Percentiles rank a stretch among this genome's conserved stretches.
Conservation (phyloP, 306 rosid species). For the Gleditsia sinensis region DNA sequence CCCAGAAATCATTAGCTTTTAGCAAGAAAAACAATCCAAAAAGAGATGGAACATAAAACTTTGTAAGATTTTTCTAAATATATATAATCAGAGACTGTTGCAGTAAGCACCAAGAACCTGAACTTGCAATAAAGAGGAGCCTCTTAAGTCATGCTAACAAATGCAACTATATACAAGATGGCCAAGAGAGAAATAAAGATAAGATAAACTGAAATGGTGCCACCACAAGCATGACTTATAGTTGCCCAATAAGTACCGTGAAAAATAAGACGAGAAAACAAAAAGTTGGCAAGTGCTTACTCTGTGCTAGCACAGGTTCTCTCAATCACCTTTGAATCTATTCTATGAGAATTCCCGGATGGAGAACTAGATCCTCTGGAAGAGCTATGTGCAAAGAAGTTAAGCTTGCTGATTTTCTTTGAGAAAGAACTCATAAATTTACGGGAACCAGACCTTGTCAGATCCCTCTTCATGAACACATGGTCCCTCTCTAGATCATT, state of each 20-base stretch:
- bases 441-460: conserved; percentile 80
- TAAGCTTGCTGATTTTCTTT: conserved; percentile 71
- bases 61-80: conserved; percentile 22
- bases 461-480: conserved; percentile 98
- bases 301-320: conserved; percentile 98
- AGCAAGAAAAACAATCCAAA: neutral
- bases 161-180: conserved; percentile 48
- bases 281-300: conserved; percentile 51
- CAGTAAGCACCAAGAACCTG: conserved; percentile 39
- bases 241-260: conserved; percentile 34
- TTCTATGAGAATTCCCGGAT: conserved; percentile 83
- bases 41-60: neutral
- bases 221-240: conserved; percentile 53
- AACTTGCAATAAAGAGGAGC: conserved; percentile 50
- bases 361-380: conserved; percentile 94
- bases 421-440: conserved; percentile 91
- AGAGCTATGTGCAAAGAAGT: conserved; percentile 77
- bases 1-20: neutral
- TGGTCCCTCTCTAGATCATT: conserved; percentile 97
- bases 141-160: conserved; percentile 33
- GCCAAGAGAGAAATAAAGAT: conserved; percentile 29
- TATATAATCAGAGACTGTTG: conserved; percentile 27
- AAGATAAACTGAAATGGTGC: conserved; percentile 35
- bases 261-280: neutral
- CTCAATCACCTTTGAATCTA: conserved; percentile 89